Conservation (phyloP, 192 early-diverging fungal genomes). For the Entomortierella lignicola region DNA sequence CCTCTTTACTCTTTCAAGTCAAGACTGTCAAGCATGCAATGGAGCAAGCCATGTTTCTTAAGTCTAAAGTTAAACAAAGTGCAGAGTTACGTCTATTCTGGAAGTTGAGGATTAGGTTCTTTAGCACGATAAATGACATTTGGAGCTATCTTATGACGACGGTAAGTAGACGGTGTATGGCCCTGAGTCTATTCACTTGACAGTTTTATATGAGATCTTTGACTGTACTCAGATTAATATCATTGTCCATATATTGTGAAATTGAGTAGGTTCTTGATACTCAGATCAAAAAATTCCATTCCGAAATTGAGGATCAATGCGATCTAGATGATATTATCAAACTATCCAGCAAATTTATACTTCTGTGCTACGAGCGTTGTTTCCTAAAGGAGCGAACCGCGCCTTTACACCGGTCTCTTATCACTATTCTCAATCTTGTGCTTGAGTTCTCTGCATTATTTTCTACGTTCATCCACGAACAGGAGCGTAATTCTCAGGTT, state of each 20-base stretch:
- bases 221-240: too few species aligned
- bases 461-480: conserved; percentile 20
- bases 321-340: conserved; percentile 45
- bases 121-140: conserved; percentile 37
- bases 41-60: conserved; percentile 26
- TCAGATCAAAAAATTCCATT: conserved; percentile 35
- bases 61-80: conserved; percentile 12
- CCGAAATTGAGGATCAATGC: conserved; percentile 24
- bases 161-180: conserved; percentile 3
- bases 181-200: not conserved
- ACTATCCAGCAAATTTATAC: conserved; percentile 19
- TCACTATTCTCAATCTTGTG: conserved; percentile 36
- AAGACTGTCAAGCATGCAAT: conserved; percentile 34
- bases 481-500: not conserved
- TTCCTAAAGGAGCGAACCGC: conserved; percentile 37
- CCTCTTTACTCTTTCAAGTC: conserved; percentile 36
- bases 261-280: conserved; percentile 15
- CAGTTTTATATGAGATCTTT: too few species aligned
- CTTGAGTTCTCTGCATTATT: conserved; percentile 38
- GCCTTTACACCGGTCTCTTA: conserved; percentile 34
- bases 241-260: too few species aligned
- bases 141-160: conserved; percentile 55
- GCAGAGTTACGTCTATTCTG: conserved; percentile 17
- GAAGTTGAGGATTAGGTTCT: conserved; percentile 31
- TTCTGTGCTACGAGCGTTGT: conserved; percentile 38